Evolutionary conservation across 1,284 basidiomycete species (phyloP), one percentile per base, ranked within the genome.

Genomic region (Fistulinella cinereoalba): DNA sequence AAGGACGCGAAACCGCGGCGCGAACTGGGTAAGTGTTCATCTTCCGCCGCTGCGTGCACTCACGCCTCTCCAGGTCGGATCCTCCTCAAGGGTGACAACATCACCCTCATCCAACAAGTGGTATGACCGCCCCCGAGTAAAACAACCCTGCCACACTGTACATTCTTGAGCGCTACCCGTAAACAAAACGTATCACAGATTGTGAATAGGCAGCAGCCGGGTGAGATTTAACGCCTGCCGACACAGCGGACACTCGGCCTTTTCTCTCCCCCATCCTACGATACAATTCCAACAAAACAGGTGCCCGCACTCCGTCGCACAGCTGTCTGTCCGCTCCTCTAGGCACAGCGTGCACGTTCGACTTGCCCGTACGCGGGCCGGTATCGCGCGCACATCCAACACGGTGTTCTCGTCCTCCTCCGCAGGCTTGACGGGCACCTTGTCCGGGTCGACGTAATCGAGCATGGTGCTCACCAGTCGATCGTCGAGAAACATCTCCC

Each of bases 281-380:
- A 97, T 90, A 64, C 94, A 97, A 51, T 76, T 81, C 94, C 94
- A 97, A 62, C 92, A 95, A 68, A 96, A 97, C 37, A 96, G 67
- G 69, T 97, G 94, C 0, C 94, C 94, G 58, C 94, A 97, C 63
- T 96, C 93, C 0, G 94, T 97, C 22, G 90, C 85, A 55, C 87
- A 88, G 44, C 85, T 82, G 61, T 86, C 76, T 23, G 85, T 83
- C 62, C 88, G 71, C 70, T 91, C 83, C 56, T 94, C 90, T 45
- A 96, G 69, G 61, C 92, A 96, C 6, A 96, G 73, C 2, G 91
- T 92, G 56, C 92, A 96, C 58, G 79, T 88, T 57, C 92, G 74
- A 16, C 81, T 76, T 8, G 79, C 80, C 37, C 88, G 72, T 2
- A 77, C 54, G 7, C 63, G 69, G 3, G 69, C 55, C 2, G 81